Evolutionary conservation across 2,329 filamentous ascomycete genomes (phyloP), one percentile per base, ranked within the genome.

Genomic region (Triangularia setosa): DNA sequence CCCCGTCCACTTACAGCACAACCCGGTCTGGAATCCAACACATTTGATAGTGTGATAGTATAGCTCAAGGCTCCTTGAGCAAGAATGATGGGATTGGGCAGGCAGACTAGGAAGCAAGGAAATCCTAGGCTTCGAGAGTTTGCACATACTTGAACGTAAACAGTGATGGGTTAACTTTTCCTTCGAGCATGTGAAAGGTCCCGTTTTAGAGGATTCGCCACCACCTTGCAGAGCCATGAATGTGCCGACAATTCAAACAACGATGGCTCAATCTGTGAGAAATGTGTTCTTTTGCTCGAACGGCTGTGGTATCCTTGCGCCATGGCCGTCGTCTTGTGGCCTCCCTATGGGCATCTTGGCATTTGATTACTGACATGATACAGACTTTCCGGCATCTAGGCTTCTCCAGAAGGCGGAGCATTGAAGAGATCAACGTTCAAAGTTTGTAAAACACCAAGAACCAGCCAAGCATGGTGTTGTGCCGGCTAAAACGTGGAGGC

Each of bases 401-500:
- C 30, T 33, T n/a, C n/a, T 18, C n/a, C n/a, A 21, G 40, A 23
- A 44, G n/a, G 40, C 40, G n/a, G 11, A 18, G n/a, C n/a, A 9
- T 48, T 6, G n/a, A 48, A 48, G 40, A 21, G 40, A 12, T 48
- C 18, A 9, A 48, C 6, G 4, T 48, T 48, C 40, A 6, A 48
- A 9, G 18, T 9, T 9, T 21, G 40, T 9, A 48, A 11, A 48
- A 48, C 40, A 21, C 40, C 40, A 48, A 48, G 35, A 48, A 21
- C 40, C n/a, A 35, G 55, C 55, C 55, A 58, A 58, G 55, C 55
- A 40, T 58, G 9, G 40, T n/a, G 27, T 35, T 58, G 11, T 58
- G 18, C n/a, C 55, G 55, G 55, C 55, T 58, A 58, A 58, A 56
- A 30, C 33, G 28, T 30, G 53, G 55, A 40, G 55, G 40, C 28